Conservation (phyloP, 768 basidiomycete species). For the Serendipita vermifera region DNA sequence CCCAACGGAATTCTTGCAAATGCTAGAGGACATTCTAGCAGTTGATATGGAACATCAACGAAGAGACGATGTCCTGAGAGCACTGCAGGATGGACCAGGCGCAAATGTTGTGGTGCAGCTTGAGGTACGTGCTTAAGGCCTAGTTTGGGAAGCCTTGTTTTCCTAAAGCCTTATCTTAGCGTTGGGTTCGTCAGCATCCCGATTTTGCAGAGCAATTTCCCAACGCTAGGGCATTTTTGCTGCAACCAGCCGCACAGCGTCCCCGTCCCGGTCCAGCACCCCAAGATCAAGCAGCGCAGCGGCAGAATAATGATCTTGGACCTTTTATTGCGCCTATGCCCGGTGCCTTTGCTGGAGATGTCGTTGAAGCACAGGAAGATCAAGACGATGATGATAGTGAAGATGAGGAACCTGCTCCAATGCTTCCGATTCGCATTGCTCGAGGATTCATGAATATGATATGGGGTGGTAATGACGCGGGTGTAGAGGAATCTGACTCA, state of each 20-base stretch:
- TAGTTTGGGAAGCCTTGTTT: constrained; percentile 9
- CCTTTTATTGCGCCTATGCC: constrained; percentile 36
- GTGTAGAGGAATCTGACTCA: constrained; percentile 34
- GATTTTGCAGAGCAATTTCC: constrained; percentile 44
- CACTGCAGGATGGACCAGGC: background rate
- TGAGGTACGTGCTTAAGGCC: constrained; percentile 26
- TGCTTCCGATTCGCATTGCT: constrained; percentile 9
- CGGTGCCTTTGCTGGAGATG: constrained; percentile 24
- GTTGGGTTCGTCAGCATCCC: constrained; percentile 44
- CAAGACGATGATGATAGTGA: constrained; percentile 21
- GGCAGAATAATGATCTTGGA: constrained; percentile 42
- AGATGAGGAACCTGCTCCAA: constrained; percentile 27
- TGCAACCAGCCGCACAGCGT: background rate
- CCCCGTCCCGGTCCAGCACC: constrained; percentile 34
- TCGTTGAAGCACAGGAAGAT: constrained; percentile 20
- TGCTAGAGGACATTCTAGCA: background rate
- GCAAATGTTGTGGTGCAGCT: constrained; percentile 37
- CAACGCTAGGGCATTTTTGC: constrained; percentile 35
- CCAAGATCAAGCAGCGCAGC: constrained; percentile 35
- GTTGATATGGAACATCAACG: background rate
- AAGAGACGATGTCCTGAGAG: background rate
- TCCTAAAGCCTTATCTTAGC: constrained; percentile 23
- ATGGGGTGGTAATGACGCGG: constrained; percentile 42
- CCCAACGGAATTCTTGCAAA: constrained; percentile 38
- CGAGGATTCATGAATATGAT: background rate